These are phyloP conservation scores for Rhodamnia argentea DNA, from an alignment of 345 rosid species.

Conservation along the genomic window DNA sequence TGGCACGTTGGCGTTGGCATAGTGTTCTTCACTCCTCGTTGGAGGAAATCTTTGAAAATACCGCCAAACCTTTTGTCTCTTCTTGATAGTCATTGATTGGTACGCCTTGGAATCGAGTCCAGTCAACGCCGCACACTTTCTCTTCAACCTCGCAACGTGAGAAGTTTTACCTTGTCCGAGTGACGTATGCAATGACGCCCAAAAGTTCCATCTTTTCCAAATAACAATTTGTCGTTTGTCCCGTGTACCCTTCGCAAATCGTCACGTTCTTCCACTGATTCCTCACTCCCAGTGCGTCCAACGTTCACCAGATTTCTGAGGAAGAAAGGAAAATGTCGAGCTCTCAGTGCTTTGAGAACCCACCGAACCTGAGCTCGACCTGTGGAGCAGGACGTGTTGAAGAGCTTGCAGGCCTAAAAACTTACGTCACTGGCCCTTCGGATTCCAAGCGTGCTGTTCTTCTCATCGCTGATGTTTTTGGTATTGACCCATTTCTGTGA, in stretches of 20 bases:
- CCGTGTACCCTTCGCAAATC: neutral
- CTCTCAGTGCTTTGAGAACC: conserved; percentile 68
- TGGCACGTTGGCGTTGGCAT: neutral
- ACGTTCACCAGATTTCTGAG: neutral
- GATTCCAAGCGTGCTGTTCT: conserved; percentile 49
- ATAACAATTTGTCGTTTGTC: neutral
- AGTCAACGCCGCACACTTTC: neutral
- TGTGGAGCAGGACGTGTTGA: conserved; percentile 53
- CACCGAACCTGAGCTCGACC: conserved; percentile 38
- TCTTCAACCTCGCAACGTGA: neutral
- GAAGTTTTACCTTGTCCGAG: neutral
- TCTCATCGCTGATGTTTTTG: conserved; percentile 52
- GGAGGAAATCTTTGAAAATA: neutral
- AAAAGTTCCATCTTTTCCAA: neutral
- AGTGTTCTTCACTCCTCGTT: neutral
- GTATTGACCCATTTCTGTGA: conserved; percentile 6
- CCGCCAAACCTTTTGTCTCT: neutral
- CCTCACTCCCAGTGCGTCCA: neutral
- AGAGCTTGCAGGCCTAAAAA: conserved; percentile 48
- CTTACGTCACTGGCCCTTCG: conserved; percentile 53
- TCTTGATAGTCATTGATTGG: neutral
- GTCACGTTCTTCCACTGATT: neutral
- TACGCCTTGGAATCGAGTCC: neutral
- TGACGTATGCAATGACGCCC: neutral
- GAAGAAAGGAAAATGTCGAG: conserved; percentile 33